phyloP scores from a whole-genome alignment of 1,284 basidiomycete genomes.

The Paramarasmius palmivorus region DNA sequence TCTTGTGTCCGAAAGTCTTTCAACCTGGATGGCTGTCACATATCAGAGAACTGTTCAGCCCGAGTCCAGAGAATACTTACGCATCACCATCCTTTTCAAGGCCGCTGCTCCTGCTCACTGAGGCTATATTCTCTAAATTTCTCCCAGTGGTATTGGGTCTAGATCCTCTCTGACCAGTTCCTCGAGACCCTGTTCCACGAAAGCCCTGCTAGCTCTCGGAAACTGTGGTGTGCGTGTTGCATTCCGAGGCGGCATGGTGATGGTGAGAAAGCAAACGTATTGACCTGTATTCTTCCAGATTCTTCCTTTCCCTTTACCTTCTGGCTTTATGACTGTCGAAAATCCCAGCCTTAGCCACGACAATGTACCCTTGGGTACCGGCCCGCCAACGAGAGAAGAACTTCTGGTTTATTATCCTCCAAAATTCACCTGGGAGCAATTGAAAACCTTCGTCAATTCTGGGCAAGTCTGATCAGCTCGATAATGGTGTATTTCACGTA shows the following conservation, averaged over 20 bases:
- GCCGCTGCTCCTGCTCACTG: constrained; percentile 72
- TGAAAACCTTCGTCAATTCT: constrained; percentile 76
- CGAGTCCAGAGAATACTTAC: constrained; percentile 45
- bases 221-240: too few species aligned
- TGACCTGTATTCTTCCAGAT: too few species aligned
- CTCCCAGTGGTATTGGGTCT: constrained; percentile 2
- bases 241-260: too few species aligned
- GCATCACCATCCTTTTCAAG: constrained; percentile 68
- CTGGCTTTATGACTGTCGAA: too few species aligned
- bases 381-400: constrained; percentile 68
- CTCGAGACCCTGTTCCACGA: too few species aligned
- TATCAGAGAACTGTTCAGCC: constrained; percentile 25
- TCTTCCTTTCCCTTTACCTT: neutral
- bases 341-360: too few species aligned
- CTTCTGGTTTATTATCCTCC: constrained; percentile 67
- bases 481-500: constrained; percentile 1
- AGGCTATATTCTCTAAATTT: constrained; percentile 61
- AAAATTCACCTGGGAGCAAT: constrained; percentile 72
- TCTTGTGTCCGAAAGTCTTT: constrained; percentile 58
- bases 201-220: too few species aligned
- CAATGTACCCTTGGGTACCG: constrained; percentile 46
- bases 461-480: constrained; percentile 48
- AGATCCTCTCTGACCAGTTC: neutral
- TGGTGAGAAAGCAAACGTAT: too few species aligned
- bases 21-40: constrained; percentile 44